Conservation (phyloP, 148 eudicot genomes). For the Diospyros kaki region DNA sequence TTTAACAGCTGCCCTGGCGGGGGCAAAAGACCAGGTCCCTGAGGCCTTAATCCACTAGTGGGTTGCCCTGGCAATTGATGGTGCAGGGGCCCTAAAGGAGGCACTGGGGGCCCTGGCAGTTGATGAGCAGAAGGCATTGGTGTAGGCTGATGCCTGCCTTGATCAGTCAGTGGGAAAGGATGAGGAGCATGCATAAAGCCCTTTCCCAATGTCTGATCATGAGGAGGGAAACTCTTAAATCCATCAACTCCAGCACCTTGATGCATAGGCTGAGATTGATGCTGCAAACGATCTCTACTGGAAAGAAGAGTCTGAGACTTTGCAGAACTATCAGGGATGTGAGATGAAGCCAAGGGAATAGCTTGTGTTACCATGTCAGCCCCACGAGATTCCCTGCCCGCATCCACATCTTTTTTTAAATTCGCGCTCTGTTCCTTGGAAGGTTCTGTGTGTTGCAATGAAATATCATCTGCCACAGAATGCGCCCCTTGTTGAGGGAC, state of each 20-base stretch:
- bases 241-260: slow-evolving; percentile 25
- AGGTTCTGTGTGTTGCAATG: slow-evolving; percentile 6
- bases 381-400: slow-evolving; percentile 9
- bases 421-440: slow-evolving; percentile 2
- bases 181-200: slow-evolving; percentile 23
- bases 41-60: slow-evolving; percentile 44
- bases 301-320: neutral
- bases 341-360: slow-evolving; percentile 20
- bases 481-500: slow-evolving; percentile 18
- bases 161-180: slow-evolving; percentile 27
- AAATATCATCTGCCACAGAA: slow-evolving; percentile 13
- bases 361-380: slow-evolving; percentile 23
- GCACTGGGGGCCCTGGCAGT: slow-evolving; percentile 31
- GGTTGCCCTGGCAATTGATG: slow-evolving; percentile 34
- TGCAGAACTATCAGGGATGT: slow-evolving; percentile 9
- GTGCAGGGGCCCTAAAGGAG: slow-evolving; percentile 29
- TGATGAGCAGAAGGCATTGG: slow-evolving; percentile 31
- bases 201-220: slow-evolving; percentile 13
- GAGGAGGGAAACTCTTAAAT: slow-evolving; percentile 5
- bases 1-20: slow-evolving; percentile 29
- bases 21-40: slow-evolving; percentile 50
- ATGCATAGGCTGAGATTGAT: slow-evolving; percentile 23
- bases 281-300: slow-evolving; percentile 13
- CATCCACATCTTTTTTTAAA: slow-evolving; percentile 11
- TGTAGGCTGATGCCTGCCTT: slow-evolving; percentile 30